Percentiles rank a stretch among this genome's conserved stretches.
phyloP scores from a whole-genome alignment of 2,329 filamentous ascomycete species.

The Penicillium hordei region DNA sequence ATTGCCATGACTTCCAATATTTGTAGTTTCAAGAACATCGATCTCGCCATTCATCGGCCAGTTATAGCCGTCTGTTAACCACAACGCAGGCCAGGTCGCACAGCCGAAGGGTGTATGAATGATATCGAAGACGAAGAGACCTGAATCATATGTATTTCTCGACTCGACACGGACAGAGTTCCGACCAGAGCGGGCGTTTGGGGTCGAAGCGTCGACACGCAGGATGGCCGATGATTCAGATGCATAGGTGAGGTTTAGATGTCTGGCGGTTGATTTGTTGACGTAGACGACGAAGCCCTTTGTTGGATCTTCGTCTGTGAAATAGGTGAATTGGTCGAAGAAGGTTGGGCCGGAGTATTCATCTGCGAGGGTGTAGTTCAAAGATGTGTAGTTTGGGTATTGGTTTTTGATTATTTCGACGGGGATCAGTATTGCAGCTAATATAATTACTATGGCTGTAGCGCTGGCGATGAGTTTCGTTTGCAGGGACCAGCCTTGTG shows the following conservation, averaged over 20 bases:
- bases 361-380: slow-evolving; percentile 45
- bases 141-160: slow-evolving; percentile 59
- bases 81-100: slow-evolving; percentile 65
- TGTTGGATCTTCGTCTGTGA: slow-evolving; percentile 46
- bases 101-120: slow-evolving; percentile 64
- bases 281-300: slow-evolving; percentile 50
- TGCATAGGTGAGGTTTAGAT: slow-evolving; percentile 62
- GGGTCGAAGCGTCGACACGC: slow-evolving; percentile 61
- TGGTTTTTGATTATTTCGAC: slow-evolving; percentile 40
- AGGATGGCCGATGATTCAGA: slow-evolving; percentile 55
- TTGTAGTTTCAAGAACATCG: slow-evolving; percentile 61
- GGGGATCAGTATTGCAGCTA: slow-evolving; percentile 51
- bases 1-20: slow-evolving; percentile 56
- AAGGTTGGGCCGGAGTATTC: slow-evolving; percentile 45
- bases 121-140: slow-evolving; percentile 68
- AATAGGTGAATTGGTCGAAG: slow-evolving; percentile 50
- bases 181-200: slow-evolving; percentile 59
- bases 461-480: slow-evolving; percentile 50
- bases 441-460: slow-evolving; percentile 43
- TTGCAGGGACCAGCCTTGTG: slow-evolving; percentile 55
- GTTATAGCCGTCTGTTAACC: slow-evolving; percentile 61
- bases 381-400: slow-evolving; percentile 46
- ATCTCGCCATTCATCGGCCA: slow-evolving; percentile 67
- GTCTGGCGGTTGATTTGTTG: slow-evolving; percentile 26
- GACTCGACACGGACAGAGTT: slow-evolving; percentile 65